These are phyloP conservation scores for Penicillium parvum DNA, from an alignment of 495 filamentous ascomycete genomes.

Conservation along the genomic window DNA sequence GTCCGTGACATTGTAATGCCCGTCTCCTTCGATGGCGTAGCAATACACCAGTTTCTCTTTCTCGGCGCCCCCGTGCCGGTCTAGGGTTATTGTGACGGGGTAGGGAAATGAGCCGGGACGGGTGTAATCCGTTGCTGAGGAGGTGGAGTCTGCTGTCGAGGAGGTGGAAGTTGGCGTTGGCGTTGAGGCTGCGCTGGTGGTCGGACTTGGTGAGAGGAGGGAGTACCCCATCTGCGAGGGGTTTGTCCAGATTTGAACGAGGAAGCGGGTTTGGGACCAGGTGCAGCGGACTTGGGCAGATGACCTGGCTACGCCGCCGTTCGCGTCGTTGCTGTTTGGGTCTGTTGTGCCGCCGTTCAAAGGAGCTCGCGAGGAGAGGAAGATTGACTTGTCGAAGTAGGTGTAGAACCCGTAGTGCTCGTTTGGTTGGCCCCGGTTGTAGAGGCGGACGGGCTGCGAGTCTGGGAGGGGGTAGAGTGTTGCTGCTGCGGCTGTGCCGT, in stretches of 20 bases:
- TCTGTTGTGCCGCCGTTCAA: slow-evolving; percentile 29
- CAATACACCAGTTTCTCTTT: slow-evolving; percentile 66
- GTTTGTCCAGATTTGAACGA: slow-evolving; percentile 86
- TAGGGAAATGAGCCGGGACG: slow-evolving; percentile 79
- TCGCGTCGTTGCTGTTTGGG: slow-evolving; percentile 48
- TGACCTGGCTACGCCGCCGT: slow-evolving; percentile 58
- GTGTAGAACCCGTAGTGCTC: slow-evolving; percentile 95
- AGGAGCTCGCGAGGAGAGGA: slow-evolving; percentile 54
- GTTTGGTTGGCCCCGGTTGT: slow-evolving; percentile 68
- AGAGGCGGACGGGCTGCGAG: slow-evolving; percentile 80
- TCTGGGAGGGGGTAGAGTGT: slow-evolving; percentile 60
- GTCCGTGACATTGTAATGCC: slow-evolving; percentile 47
- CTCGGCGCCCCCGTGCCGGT: slow-evolving; percentile 69
- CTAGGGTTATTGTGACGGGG: slow-evolving; percentile 73
- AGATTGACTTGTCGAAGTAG: slow-evolving; percentile 86
- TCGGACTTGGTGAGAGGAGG: slow-evolving; percentile 31
- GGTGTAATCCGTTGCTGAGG: slow-evolving; percentile 50
- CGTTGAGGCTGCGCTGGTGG: slow-evolving; percentile 6
- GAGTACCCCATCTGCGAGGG: slow-evolving; percentile 37
- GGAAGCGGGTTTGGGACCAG: slow-evolving; percentile 78
- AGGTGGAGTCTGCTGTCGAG: slow-evolving; percentile 23
- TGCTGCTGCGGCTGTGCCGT: slow-evolving; percentile 69
- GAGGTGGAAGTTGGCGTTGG: slow-evolving; percentile 21
- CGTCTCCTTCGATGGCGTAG: slow-evolving; percentile 53
- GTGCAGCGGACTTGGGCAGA: slow-evolving; percentile 69